phyloP scores from a whole-genome alignment of 2,329 filamentous ascomycete genomes.

The Phyllosticta capitalensis region DNA sequence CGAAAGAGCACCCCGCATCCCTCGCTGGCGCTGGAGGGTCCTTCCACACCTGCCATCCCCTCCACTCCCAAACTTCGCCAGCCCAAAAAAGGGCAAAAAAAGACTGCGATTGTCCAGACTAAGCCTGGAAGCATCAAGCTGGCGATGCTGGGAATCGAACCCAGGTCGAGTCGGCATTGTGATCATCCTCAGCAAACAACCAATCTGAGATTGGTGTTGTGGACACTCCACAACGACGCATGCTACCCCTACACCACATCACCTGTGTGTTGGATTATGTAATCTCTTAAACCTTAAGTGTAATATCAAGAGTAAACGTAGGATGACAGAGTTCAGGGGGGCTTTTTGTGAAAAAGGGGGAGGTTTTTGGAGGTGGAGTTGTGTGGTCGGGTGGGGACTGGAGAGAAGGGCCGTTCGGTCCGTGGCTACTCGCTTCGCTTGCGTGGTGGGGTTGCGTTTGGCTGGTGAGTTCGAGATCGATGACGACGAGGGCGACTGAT shows the following conservation, averaged over 20 bases:
- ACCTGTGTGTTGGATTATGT: not conserved
- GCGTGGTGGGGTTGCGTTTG: not conserved
- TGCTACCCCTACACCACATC: constrained; percentile 2
- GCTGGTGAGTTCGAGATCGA: no score
- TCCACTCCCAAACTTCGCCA: not conserved
- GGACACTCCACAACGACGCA: not conserved
- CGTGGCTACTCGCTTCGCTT: not conserved
- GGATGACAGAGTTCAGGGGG: no score
- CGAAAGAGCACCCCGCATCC: not conserved
- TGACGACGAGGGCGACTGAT: no score
- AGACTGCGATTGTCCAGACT: not conserved
- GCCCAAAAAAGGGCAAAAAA: not conserved
- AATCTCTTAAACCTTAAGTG: fast-evolving
- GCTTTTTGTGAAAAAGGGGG: not conserved
- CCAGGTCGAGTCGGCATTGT: constrained; percentile 1
- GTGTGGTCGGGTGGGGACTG: not conserved
- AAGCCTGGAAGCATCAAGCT: not conserved
- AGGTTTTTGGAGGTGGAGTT: not conserved
- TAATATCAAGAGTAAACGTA: not conserved
- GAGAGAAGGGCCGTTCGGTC: not conserved
- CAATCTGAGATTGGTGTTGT: not conserved
- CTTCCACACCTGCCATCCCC: not conserved
- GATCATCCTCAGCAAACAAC: not conserved
- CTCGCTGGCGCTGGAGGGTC: not conserved
- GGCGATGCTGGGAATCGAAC: constrained; percentile 10